phyloP scores from a whole-genome alignment of 352 stramenopile genomes.

The Elongisporangium undulatum region DNA sequence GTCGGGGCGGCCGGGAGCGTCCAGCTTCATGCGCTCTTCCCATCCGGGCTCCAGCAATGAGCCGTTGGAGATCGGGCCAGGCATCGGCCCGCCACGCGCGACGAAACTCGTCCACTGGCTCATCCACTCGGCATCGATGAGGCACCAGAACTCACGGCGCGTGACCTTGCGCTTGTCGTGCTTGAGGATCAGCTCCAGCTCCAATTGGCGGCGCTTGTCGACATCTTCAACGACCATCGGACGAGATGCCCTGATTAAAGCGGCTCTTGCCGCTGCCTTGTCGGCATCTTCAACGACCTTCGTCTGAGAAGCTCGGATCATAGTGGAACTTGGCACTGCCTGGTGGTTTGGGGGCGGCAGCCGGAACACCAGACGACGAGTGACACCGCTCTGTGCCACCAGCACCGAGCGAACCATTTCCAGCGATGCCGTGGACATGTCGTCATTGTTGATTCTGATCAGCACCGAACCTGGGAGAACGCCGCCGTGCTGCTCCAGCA shows the following conservation, averaged over 20 bases:
- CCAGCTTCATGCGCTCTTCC: conserved; percentile 16
- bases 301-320: conserved; percentile 5
- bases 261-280: not conserved
- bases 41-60: conserved; percentile 36
- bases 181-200: conserved; percentile 59
- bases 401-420: conserved; percentile 37
- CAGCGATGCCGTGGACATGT: conserved; percentile 40
- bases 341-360: conserved; percentile 19
- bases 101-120: conserved; percentile 53
- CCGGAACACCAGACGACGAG: conserved; percentile 46
- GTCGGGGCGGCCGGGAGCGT: conserved; percentile 36
- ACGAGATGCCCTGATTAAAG: not conserved
- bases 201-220: conserved; percentile 56
- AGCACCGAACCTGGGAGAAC: conserved; percentile 51
- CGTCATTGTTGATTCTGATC: conserved; percentile 63
- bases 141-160: conserved; percentile 71
- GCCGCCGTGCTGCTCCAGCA: conserved; percentile 46
- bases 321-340: not conserved
- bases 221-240: conserved; percentile 31
- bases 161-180: conserved; percentile 49
- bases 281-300: conserved; percentile 31
- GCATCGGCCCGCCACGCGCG: conserved; percentile 36
- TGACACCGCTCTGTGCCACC: conserved; percentile 23
- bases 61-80: conserved; percentile 66
- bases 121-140: conserved; percentile 68